Evolutionary conservation across 768 basidiomycete species (phyloP), one percentile per base, ranked within the genome.

Genomic region (Ramaria sp.): DNA sequence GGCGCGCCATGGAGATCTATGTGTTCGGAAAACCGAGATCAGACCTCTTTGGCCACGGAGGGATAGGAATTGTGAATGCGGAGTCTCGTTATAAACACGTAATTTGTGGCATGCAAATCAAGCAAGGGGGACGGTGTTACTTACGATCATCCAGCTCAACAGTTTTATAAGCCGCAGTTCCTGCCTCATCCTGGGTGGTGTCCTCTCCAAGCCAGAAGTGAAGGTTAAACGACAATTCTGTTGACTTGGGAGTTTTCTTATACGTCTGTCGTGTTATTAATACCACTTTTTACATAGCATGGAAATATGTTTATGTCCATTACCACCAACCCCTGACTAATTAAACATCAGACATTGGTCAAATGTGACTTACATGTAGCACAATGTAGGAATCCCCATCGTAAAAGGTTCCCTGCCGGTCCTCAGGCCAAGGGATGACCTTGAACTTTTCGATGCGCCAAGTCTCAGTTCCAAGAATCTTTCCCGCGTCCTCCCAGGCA

Each of bases 321-420:
- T 13, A 10, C 34, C 19, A 46, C 45, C 45, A 27, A 50, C 1
- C n/a, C 34, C 11, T 10, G 30, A 51, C 31, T n/a, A 31, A 24
- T 33, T 27, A 31, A 51, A 34, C 30, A 12, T 13, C 10, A 37
- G 34, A 37, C 9, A 33, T 48, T 24, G 13, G 9, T 13, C 19
- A 33, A 24, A 4, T 27, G 3, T 9, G 31, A 66, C 76, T 61
- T 60, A 81, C 82, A 64, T 83, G 72, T 31, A 84, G 68, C n/a
- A 84, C 69, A 54, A 85, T 79, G 61, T 84, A 84, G 1, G 80
- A 81, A 66, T 84, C 81, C 1, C 81, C 84, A 60, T 78, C 75
- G 62, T 82, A 85, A 68, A 84, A 84, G 7, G 70, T 70, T 7
- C 83, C 81, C 46, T 71, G 67, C 15, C 72, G 67, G 20, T 78